Percentiles rank a stretch among this genome's conserved stretches.
Conservation (phyloP, 305 asterid genomes). For the Andrographis paniculata region DNA sequence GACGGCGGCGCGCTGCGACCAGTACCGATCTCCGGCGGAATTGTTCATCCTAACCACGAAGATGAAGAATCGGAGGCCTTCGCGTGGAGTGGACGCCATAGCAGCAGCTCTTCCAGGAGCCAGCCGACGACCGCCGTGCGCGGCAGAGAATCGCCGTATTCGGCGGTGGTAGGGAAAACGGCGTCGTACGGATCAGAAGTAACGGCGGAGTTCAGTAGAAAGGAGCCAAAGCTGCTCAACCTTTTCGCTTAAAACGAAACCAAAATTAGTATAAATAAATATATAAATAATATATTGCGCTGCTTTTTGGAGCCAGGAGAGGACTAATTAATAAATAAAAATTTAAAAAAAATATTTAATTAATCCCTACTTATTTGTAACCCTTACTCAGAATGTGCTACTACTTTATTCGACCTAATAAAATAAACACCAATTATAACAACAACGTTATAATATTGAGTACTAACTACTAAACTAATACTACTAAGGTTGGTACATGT, state of each 20-base stretch:
- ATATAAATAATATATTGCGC: too few relatives aligned
- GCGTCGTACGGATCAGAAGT: slow-evolving; percentile 43
- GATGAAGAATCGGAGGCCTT: background rate
- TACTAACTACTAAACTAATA: too few relatives aligned
- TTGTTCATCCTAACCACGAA: background rate
- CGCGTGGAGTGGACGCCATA: slow-evolving; percentile 13
- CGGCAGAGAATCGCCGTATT: slow-evolving; percentile 1
- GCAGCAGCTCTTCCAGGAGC: background rate
- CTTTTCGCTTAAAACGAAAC: slow-evolving; percentile 46
- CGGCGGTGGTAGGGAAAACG: slow-evolving; percentile 21
- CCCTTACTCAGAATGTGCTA: too few relatives aligned
- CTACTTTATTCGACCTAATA: too few relatives aligned
- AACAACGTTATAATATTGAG: too few relatives aligned
- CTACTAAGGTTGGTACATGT: too few relatives aligned
- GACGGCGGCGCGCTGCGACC: slow-evolving; percentile 45
- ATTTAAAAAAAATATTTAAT: too few relatives aligned
- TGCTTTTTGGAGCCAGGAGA: too few relatives aligned
- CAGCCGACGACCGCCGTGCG: background rate
- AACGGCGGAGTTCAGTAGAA: slow-evolving; percentile 39
- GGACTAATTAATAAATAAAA: too few relatives aligned
- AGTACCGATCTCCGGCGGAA: slow-evolving; percentile 14
- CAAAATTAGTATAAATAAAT: too few relatives aligned
- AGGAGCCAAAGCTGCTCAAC: slow-evolving; percentile 81
- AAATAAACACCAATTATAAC: too few relatives aligned
- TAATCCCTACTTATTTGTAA: too few relatives aligned